Evolutionary conservation across 2,329 filamentous ascomycete genomes (phyloP).

Genomic region (Colletotrichum chlorophyti): DNA sequence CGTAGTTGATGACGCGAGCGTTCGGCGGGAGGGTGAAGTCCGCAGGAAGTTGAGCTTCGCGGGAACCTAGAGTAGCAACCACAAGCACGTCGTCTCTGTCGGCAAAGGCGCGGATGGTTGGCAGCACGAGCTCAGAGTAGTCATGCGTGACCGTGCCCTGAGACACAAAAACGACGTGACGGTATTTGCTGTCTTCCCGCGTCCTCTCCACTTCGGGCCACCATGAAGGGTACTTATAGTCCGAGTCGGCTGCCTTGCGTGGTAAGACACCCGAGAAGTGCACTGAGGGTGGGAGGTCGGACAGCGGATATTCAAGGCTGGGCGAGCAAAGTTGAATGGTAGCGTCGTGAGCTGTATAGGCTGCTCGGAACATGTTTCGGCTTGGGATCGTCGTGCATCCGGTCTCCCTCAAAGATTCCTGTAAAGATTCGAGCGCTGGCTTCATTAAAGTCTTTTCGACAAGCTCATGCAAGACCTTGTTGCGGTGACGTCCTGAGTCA

Average conservation of each 20-base stretch:
- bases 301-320: conserved; percentile 46
- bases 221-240: conserved; percentile 47
- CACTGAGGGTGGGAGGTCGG: conserved; percentile 44
- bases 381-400: conserved; percentile 12
- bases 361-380: conserved; percentile 4
- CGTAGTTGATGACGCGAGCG: conserved; percentile 51
- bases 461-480: conserved; percentile 30
- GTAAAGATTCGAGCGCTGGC: conserved; percentile 18
- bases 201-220: conserved; percentile 48
- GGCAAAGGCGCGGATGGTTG: conserved; percentile 50
- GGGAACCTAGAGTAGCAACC: conserved; percentile 39
- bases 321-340: conserved; percentile 45
- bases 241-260: conserved; percentile 36
- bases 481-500: conserved; percentile 36
- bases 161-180: conserved; percentile 48
- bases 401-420: background rate
- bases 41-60: conserved; percentile 27
- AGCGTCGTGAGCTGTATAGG: conserved; percentile 36
- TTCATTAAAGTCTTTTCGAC: conserved; percentile 23
- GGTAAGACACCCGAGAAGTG: conserved; percentile 51
- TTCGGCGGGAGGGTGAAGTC: conserved; percentile 42
- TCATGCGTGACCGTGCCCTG: conserved; percentile 53
- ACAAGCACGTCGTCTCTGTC: conserved; percentile 44
- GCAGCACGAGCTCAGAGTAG: conserved; percentile 49
- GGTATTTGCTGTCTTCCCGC: conserved; percentile 3